phyloP scores from a whole-genome alignment of 768 basidiomycete genomes.

The Auriscalpium microsporum region DNA sequence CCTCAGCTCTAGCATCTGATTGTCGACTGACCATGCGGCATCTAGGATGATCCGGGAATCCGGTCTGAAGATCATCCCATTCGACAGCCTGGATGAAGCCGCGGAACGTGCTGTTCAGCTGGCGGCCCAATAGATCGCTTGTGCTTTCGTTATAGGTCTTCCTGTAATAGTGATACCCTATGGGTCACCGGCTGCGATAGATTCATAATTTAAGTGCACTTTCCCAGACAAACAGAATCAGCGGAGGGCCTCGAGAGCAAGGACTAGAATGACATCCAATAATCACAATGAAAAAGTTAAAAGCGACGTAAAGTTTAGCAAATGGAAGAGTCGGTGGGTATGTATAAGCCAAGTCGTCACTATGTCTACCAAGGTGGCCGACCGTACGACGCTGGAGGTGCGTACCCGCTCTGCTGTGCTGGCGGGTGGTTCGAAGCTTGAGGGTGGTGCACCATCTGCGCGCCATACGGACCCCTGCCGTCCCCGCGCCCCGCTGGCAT shows the following conservation, averaged over 20 bases:
- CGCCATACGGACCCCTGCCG: conserved; percentile 22
- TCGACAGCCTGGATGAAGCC: conserved; percentile 89
- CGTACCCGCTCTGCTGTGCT: conserved; percentile 28
- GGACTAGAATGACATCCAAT: conserved; percentile 2
- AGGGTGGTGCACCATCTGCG: conserved; percentile 33
- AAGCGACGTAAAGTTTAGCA: conserved; percentile 2
- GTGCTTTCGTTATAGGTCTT: neutral
- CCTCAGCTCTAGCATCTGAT: conserved; percentile 2
- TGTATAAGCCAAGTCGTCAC: neutral
- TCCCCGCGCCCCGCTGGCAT: conserved; percentile 30
- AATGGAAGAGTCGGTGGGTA: conserved; percentile 5
- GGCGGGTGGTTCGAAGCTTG: conserved; percentile 6
- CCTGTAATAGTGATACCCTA: neutral
- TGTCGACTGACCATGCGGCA: conserved; percentile 2
- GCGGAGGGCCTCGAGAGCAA: neutral
- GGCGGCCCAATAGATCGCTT: conserved; percentile 35
- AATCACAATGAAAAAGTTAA: conserved; percentile 1
- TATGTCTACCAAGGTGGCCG: conserved; percentile 42
- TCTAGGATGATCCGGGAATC: conserved; percentile 86
- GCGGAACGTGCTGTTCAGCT: conserved; percentile 72
- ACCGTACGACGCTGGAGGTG: conserved; percentile 33
- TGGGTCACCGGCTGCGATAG: neutral
- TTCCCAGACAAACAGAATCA: neutral
- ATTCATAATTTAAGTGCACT: neutral
- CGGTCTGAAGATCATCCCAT: conserved; percentile 87